Evolutionary conservation across 2,329 filamentous ascomycete species (phyloP).

Genomic region (Periconia digitata): DNA sequence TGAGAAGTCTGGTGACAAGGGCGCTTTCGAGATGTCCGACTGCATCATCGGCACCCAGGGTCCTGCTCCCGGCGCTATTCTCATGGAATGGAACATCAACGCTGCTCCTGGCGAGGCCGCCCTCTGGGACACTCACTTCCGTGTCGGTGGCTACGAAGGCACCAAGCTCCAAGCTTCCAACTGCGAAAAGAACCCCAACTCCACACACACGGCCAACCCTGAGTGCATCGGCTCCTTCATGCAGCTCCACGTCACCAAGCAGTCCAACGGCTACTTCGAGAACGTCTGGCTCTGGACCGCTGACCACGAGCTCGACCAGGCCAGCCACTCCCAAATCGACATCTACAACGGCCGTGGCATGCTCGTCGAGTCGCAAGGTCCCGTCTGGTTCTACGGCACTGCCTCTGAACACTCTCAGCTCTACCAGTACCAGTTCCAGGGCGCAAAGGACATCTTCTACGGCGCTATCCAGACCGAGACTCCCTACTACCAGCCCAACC

Average conservation of each 20-base stretch:
- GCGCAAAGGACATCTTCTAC: slow-evolving; percentile 63
- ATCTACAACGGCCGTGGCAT: slow-evolving; percentile 88
- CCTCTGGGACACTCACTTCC: slow-evolving; percentile 96
- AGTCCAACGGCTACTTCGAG: slow-evolving; percentile 74
- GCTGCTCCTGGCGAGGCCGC: slow-evolving; percentile 68
- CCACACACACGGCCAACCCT: slow-evolving; percentile 61
- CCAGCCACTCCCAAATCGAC: slow-evolving; percentile 73
- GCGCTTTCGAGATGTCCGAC: slow-evolving; percentile 84
- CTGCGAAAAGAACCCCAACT: slow-evolving; percentile 74
- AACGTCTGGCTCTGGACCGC: slow-evolving; percentile 90
- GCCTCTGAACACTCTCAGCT: slow-evolving; percentile 66
- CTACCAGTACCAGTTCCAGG: slow-evolving; percentile 70
- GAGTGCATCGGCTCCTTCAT: slow-evolving; percentile 74
- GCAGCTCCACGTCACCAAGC: slow-evolving; percentile 58
- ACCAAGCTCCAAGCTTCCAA: slow-evolving; percentile 78
- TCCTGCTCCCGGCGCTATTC: slow-evolving; percentile 80
- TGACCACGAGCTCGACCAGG: slow-evolving; percentile 82
- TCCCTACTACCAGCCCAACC: slow-evolving; percentile 70
- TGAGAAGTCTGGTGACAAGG: slow-evolving; percentile 67
- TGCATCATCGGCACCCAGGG: slow-evolving; percentile 83
- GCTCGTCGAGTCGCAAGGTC: slow-evolving; percentile 73
- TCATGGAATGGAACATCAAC: slow-evolving; percentile 88
- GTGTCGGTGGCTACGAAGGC: slow-evolving; percentile 83
- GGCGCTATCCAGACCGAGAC: slow-evolving; percentile 70
- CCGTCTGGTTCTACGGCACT: slow-evolving; percentile 74